Conservation (phyloP, 2,329 filamentous ascomycete genomes). For the Fusarium siculi region DNA sequence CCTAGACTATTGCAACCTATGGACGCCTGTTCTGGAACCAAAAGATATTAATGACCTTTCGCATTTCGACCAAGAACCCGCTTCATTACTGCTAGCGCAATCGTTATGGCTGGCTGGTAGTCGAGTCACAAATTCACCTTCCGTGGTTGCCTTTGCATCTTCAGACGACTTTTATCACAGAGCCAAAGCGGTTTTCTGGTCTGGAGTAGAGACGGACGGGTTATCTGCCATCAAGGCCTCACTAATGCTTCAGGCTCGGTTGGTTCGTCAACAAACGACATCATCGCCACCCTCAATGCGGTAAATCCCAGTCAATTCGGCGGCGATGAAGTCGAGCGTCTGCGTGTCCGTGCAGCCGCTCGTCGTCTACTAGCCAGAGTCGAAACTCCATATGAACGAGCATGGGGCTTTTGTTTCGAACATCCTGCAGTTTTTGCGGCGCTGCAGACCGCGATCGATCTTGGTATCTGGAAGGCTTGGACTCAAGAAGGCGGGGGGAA, state of each 20-base stretch:
- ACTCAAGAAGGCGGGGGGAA: constrained; percentile 3
- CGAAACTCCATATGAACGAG: constrained; percentile 26
- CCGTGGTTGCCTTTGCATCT: too few species aligned
- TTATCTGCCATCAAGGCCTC: too few species aligned
- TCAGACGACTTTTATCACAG: too few species aligned
- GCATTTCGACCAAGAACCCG: too few species aligned
- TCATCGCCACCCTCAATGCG: constrained; percentile 17
- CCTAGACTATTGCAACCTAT: too few species aligned
- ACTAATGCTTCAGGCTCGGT: neutral
- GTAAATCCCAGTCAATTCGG: constrained; percentile 4
- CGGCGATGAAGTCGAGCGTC: constrained; percentile 28
- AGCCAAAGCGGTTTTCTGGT: too few species aligned
- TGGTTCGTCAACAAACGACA: neutral
- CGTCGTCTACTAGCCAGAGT: constrained; percentile 23
- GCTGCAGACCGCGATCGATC: constrained; percentile 20
- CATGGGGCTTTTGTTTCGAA: constrained; percentile 35
- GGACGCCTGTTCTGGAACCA: too few species aligned
- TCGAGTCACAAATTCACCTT: too few species aligned
- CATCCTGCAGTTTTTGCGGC: constrained; percentile 29
- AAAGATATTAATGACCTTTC: too few species aligned
- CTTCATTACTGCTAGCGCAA: too few species aligned
- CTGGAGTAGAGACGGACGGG: too few species aligned
- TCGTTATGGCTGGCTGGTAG: too few species aligned
- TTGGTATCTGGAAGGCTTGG: constrained; percentile 31
- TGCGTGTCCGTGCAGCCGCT: constrained; percentile 20